phyloP scores from a whole-genome alignment of 2,329 filamentous ascomycete genomes.

The Trichoderma guizhouense region DNA sequence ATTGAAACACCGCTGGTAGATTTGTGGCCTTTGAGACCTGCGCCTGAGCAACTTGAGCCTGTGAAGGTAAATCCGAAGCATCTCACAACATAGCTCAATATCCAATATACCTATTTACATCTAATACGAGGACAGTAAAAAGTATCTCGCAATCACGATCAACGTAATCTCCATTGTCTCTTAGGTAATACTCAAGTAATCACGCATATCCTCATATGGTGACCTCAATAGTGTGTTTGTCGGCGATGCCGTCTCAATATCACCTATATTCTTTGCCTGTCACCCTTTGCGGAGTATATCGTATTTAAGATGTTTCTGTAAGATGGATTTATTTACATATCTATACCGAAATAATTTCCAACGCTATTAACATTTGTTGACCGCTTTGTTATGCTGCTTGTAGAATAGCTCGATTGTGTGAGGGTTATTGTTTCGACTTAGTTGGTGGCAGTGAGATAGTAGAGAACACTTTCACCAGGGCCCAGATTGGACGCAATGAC shows the following conservation, averaged over 20 bases:
- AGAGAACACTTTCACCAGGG: background rate
- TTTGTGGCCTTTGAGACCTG: constrained; percentile 8
- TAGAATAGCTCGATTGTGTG: background rate
- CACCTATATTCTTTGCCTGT: background rate
- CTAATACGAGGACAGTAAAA: background rate
- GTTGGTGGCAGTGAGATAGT: background rate
- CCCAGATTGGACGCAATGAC: background rate
- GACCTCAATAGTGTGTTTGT: background rate
- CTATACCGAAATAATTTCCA: background rate
- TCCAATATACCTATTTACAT: background rate
- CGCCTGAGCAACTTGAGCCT: constrained; percentile 7
- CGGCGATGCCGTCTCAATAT: background rate
- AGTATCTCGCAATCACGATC: background rate
- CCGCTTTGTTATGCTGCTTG: background rate
- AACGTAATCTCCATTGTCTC: background rate
- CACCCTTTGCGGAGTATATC: background rate
- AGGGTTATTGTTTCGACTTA: background rate
- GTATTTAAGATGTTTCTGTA: background rate
- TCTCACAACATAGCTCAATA: background rate
- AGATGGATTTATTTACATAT: background rate
- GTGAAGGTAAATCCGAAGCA: background rate
- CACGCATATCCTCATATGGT: background rate
- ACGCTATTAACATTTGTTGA: background rate
- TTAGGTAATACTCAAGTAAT: background rate
- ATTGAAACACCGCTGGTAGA: constrained; percentile 2